phyloP scores from a whole-genome alignment of 2,329 filamentous ascomycete genomes.

The Ophiostoma montium region DNA sequence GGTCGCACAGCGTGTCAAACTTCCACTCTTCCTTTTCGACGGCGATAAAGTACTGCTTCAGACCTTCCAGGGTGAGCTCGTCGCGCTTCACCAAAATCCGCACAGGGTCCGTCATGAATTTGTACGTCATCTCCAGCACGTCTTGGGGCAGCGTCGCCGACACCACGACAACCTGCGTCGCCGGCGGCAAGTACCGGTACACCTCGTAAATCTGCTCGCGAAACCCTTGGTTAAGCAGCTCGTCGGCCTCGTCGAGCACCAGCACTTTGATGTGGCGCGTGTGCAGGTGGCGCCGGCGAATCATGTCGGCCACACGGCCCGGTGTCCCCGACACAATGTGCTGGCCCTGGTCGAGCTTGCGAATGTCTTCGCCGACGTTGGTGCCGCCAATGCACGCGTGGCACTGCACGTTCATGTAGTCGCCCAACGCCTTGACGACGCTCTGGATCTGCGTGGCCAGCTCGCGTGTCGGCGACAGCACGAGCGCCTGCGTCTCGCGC shows the following conservation, averaged over 20 bases:
- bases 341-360: constrained; percentile 92
- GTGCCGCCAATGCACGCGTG: constrained; percentile 97
- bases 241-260: constrained; percentile 46
- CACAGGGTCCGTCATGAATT: constrained; percentile 98
- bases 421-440: constrained; percentile 97
- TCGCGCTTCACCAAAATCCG: constrained; percentile 97
- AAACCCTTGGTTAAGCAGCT: constrained; percentile 80
- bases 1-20: constrained; percentile 94
- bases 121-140: constrained; percentile 97
- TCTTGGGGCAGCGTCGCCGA: constrained; percentile 95
- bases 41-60: constrained; percentile 98
- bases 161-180: constrained; percentile 96
- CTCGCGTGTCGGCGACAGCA: constrained; percentile 91
- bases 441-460: constrained; percentile 96
- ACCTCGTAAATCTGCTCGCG: constrained; percentile 98
- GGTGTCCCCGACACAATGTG: constrained; percentile 96
- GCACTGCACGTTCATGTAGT: constrained; percentile 99
- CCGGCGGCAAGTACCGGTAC: constrained; percentile 89
- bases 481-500: constrained; percentile 84
- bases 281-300: constrained; percentile 40
- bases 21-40: constrained; percentile 99
- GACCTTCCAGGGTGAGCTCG: constrained; percentile 88
- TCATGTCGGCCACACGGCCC: constrained; percentile 69
- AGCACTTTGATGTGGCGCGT: constrained; percentile 52
- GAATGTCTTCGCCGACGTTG: constrained; percentile 94